These are phyloP conservation scores for Aechmea fasciata DNA, from an alignment of 176 grass and related monocot genomes.

Conservation along the genomic window DNA sequence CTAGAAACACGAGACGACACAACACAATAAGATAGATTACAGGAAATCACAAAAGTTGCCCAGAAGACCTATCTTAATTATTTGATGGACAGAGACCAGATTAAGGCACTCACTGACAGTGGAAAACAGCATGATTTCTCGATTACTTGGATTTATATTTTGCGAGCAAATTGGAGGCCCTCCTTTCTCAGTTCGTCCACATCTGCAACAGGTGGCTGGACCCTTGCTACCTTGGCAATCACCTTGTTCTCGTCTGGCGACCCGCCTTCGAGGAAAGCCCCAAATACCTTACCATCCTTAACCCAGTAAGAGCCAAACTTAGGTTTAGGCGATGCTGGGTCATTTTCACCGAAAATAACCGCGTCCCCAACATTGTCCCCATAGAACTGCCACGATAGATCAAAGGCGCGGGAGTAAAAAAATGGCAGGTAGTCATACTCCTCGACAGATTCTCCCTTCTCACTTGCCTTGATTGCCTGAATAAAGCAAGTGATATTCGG, in stretches of 20 bases:
- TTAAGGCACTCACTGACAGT: too few species aligned
- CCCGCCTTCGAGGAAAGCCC: conserved; percentile 85
- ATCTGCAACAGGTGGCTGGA: conserved; percentile 43
- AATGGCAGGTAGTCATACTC: conserved; percentile 88
- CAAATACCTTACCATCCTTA: conserved; percentile 74
- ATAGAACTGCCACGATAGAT: conserved; percentile 89
- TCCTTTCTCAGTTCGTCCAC: conserved; percentile 41
- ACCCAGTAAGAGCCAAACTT: conserved; percentile 98
- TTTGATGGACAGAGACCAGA: too few species aligned
- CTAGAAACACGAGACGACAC: too few species aligned
- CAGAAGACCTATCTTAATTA: too few species aligned
- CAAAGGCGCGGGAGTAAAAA: conserved; percentile 92
- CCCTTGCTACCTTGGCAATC: conserved; percentile 67
- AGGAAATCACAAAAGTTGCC: too few species aligned
- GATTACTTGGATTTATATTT: conserved; percentile 21
- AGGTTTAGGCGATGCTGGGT: conserved; percentile 49
- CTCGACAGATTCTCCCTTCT: conserved; percentile 37
- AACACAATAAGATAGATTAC: too few species aligned
- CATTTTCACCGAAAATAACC: conserved; percentile 69
- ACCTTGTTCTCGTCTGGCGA: conserved; percentile 64
- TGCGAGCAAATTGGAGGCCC: conserved; percentile 69
- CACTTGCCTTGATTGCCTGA: conserved; percentile 76
- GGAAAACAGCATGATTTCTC: too few species aligned
- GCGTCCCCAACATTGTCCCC: conserved; percentile 78
- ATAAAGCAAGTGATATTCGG: background rate